These are phyloP conservation scores for Paspalum vaginatum DNA, from an alignment of 176 grass and related monocot species.

Conservation along the genomic window DNA sequence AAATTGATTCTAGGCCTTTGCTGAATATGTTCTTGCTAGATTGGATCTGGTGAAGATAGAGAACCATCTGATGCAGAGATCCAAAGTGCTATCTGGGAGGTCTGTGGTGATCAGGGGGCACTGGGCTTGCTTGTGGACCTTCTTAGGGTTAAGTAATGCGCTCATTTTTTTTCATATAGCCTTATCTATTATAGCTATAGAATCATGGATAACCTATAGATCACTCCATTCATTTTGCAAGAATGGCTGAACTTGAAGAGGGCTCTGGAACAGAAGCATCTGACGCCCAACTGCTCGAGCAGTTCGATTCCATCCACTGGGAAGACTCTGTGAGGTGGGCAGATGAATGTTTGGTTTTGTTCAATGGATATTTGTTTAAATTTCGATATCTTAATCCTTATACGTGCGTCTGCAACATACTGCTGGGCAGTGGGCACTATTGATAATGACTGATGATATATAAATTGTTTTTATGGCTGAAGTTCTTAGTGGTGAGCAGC, in stretches of 20 bases:
- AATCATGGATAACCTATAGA: background rate
- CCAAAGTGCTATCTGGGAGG: conserved; percentile 80
- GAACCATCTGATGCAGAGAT: conserved; percentile 63
- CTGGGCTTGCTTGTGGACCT: conserved; percentile 84
- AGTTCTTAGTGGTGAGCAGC: background rate
- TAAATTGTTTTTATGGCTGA: background rate
- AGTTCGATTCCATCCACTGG: conserved; percentile 25
- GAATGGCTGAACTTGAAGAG: conserved; percentile 86
- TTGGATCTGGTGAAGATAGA: conserved; percentile 55
- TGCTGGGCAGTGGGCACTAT: background rate
- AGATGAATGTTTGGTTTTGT: background rate
- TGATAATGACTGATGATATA: background rate
- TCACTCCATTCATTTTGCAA: conserved; percentile 47
- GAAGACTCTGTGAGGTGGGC: conserved; percentile 48
- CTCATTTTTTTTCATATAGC: conserved; percentile 5
- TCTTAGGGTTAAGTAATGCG: conserved; percentile 77
- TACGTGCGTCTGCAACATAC: background rate
- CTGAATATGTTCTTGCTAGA: conserved; percentile 42
- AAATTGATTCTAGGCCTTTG: background rate
- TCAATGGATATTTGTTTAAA: background rate
- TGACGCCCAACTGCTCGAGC: conserved; percentile 62
- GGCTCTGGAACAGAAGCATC: conserved; percentile 78
- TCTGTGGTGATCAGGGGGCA: conserved; percentile 78
- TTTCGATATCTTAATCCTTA: background rate
- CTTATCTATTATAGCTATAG: background rate